phyloP scores from a whole-genome alignment of 2,329 filamentous ascomycete species.

The Torrubiella hemipterigena region DNA sequence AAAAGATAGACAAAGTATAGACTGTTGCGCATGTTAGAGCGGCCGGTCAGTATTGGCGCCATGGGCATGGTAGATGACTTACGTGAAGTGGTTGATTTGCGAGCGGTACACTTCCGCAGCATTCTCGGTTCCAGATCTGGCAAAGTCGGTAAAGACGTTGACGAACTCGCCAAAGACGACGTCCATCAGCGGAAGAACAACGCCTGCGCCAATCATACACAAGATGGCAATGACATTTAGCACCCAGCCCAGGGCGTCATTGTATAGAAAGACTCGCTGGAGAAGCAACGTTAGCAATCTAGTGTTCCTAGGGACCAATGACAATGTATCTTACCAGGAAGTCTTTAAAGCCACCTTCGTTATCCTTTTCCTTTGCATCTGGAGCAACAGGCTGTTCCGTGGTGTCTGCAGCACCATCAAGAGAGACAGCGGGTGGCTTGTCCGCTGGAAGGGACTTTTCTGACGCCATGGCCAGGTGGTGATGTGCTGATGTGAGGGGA shows the following conservation, averaged over 20 bases:
- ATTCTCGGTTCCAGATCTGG: too few species aligned
- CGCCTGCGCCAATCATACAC: constrained; percentile 24
- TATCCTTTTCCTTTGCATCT: background rate
- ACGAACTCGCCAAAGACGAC: constrained; percentile 44
- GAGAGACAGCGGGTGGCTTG: too few species aligned
- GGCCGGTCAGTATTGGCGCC: constrained; percentile 2
- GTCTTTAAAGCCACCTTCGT: constrained; percentile 4
- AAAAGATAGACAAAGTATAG: constrained; percentile 48
- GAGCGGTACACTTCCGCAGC: constrained; percentile 34
- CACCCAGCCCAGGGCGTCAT: constrained; percentile 22
- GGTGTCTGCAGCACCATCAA: too few species aligned
- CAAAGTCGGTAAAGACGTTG: constrained; percentile 45
- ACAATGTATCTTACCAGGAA: constrained; percentile 5
- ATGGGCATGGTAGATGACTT: constrained; percentile 10
- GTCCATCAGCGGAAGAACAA: constrained; percentile 41
- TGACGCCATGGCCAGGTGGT: too few species aligned
- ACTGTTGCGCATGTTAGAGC: constrained; percentile 15
- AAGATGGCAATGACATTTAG: constrained; percentile 21
- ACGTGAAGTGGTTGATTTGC: constrained; percentile 33
- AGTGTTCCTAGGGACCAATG: background rate
- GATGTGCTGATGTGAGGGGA: too few species aligned
- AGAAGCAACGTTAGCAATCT: background rate
- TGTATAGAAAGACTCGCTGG: constrained; percentile 26
- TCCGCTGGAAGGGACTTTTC: too few species aligned
- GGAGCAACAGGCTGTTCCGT: background rate